Conservation (phyloP, 139 green algal species). For the Chlorella sp. region DNA sequence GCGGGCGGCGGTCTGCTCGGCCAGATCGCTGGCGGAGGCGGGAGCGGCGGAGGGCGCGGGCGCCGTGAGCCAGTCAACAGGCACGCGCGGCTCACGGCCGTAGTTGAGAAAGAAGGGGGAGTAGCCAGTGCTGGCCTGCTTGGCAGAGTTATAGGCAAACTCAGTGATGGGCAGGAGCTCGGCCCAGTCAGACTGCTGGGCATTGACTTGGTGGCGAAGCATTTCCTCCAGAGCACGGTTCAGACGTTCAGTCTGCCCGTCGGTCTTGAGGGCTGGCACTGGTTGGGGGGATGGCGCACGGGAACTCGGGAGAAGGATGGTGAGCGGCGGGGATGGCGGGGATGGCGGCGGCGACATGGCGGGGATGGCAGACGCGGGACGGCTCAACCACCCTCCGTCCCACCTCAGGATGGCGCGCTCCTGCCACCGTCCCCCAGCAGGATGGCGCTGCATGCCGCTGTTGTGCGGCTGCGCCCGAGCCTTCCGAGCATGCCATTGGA, state of each 20-base stretch:
- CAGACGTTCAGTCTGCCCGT: slow-evolving; percentile 68
- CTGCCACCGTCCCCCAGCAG: no score
- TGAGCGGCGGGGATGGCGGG: no score
- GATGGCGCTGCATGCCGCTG: no score
- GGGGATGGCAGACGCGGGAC: no score
- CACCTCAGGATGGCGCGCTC: no score
- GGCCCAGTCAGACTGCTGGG: slow-evolving; percentile 53
- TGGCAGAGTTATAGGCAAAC: slow-evolving; percentile 60
- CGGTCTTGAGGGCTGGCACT: no score
- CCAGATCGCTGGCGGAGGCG: not conserved
- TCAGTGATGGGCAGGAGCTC: slow-evolving; percentile 33
- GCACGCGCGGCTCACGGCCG: slow-evolving; percentile 35
- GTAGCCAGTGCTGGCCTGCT: slow-evolving; percentile 12
- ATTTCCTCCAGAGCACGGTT: slow-evolving; percentile 62
- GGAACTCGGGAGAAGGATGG: no score
- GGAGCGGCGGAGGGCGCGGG: not conserved
- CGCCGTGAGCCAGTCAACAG: not conserved
- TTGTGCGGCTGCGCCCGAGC: no score
- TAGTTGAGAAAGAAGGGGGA: slow-evolving; percentile 54
- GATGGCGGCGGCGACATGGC: no score
- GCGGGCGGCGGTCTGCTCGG: slow-evolving; percentile 10
- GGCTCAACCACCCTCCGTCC: no score
- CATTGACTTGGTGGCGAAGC: slow-evolving; percentile 42
- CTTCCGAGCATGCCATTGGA: no score
- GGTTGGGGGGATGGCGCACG: no score